A percentile compares a stretch with the other conserved stretches of the same genome.
Evolutionary conservation across 495 filamentous ascomycete genomes (phyloP).

Genomic region (Rostrohypoxylon terebratum): DNA sequence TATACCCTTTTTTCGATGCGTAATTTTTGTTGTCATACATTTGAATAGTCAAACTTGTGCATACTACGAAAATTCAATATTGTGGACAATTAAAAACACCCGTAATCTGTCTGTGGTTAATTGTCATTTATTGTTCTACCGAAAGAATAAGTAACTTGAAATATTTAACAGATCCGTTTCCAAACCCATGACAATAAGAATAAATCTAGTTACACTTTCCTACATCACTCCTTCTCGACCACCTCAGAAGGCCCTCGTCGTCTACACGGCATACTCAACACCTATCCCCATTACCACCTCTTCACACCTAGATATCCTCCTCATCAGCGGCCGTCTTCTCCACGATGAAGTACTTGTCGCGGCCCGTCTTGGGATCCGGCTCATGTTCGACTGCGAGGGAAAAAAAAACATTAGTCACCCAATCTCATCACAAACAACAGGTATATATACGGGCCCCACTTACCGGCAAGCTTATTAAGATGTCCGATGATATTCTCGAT

Average conservation of each 20-base stretch:
- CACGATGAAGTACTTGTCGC: constrained; percentile 69
- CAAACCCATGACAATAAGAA: background rate
- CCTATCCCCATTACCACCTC: background rate
- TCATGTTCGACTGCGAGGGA: constrained; percentile 70
- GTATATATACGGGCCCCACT: constrained; percentile 7
- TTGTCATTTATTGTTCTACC: too few relatives aligned
- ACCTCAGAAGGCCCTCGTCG: background rate
- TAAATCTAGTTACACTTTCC: background rate
- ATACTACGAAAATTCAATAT: too few relatives aligned
- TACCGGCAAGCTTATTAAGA: constrained; percentile 69
- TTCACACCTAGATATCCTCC: constrained; percentile 63
- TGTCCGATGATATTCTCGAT: constrained; percentile 85
- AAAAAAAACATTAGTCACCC: constrained; percentile 52
- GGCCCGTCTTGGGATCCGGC: constrained; percentile 66
- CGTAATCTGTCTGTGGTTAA: too few relatives aligned
- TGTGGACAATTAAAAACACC: too few relatives aligned
- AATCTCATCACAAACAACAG: background rate
- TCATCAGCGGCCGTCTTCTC: constrained; percentile 72
- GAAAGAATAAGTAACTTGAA: too few relatives aligned
- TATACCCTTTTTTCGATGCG: constrained; percentile 19
- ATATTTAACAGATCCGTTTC: background rate
- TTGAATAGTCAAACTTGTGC: background rate
- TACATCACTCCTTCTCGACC: background rate
- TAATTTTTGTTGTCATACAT: background rate
- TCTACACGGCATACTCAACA: background rate